Conservation (phyloP, 345 rosid genomes). For the Microthlaspi erraticum region DNA sequence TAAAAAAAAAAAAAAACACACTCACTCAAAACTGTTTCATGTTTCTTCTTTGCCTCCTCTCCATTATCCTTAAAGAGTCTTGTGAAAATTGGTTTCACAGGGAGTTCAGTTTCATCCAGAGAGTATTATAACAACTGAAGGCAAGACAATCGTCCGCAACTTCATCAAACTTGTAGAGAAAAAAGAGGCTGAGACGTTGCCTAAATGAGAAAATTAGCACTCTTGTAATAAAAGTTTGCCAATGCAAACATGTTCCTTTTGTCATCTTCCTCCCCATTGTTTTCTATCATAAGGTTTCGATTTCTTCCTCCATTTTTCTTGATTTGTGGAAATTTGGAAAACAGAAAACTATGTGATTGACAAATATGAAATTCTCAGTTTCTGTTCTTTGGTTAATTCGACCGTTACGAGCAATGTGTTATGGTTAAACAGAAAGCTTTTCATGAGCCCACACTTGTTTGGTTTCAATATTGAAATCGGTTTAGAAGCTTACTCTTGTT, state of each 20-base stretch:
- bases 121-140: constrained; percentile 85
- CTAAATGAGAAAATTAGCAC: too few relatives aligned
- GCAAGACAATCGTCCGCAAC: constrained; percentile 74
- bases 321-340: neutral
- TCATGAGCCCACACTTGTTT: too few relatives aligned
- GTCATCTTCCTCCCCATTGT: neutral
- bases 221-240: constrained; percentile 30
- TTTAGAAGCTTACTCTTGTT: too few relatives aligned
- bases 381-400: neutral
- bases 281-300: neutral
- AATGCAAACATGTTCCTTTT: constrained; percentile 20
- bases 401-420: too few relatives aligned
- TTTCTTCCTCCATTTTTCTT: constrained; percentile 1
- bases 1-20: constrained; percentile 14
- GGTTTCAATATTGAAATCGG: neutral
- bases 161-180: constrained; percentile 68
- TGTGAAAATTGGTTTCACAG: constrained; percentile 46
- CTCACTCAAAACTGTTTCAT: neutral
- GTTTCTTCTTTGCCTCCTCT: neutral
- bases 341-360: neutral
- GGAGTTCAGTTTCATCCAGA: constrained; percentile 99
- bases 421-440: too few relatives aligned
- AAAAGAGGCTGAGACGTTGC: constrained; percentile 58
- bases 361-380: neutral
- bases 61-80: constrained; percentile 4